Evolutionary conservation across 345 rosid species (phyloP), one percentile per base, ranked within the genome.

Genomic region (Populus alba): DNA sequence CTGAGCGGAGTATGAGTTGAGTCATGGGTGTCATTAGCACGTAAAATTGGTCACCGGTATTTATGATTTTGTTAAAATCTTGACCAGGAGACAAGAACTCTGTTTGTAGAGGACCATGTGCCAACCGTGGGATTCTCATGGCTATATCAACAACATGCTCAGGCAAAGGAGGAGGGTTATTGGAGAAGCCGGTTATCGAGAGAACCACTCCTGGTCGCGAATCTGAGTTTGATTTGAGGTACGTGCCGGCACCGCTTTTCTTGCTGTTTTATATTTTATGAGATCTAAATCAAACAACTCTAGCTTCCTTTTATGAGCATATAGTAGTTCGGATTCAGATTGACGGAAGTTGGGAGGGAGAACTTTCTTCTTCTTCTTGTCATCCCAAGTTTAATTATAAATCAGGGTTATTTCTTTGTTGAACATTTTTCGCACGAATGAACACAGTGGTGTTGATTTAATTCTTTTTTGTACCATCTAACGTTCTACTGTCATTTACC

Each of bases 191-290:
- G 15, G 78, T 90, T 62, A 90, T 84, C 77, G 94, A 92, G 84
- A 90, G 79, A 88, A 88, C 91, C 55, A 81, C 86, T 53, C 95
- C 95, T 74, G 92, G 90, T 75, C 97, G 91, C 61, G 92, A 90
- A 81, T 88, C 95, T 68, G 93, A 92, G 87, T 88, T 88, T 77
- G 95, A 91, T 84, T 77, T 92, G 82, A 91, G 90, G 97, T 90
- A 47, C 31, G 43, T 4, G 23, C 38, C 65, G 15, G 3, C 59
- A 5, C 25, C 45, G 8, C 45, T 55, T 77, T 20, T 29, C 43
- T 38, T 0, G 27, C 47, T 66, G 17, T 5, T 53, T 35, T 38
- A 18, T 22, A 8, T 15, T 43, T 73, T 49, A 27, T 41, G 33
- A 45, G n/a, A 45, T 63, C 43, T 29, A 5, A 15, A 13, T 74